A percentile compares a stretch with the other conserved stretches of the same genome.
Evolutionary conservation across 805 yeast genomes (phyloP).

Genomic region (Zygotorulaspora danielsina): DNA sequence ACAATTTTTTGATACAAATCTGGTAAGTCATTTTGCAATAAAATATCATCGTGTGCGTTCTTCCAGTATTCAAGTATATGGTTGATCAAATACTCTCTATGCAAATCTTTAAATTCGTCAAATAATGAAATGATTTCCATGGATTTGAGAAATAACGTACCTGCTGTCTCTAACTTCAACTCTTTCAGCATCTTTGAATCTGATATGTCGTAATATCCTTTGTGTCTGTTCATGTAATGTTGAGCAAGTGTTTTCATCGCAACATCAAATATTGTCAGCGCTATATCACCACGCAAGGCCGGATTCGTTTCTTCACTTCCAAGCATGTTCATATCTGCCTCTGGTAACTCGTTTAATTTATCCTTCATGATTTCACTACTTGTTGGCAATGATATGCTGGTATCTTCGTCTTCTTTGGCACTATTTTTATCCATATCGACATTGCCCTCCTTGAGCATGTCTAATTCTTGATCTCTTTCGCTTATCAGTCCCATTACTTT

Average conservation of each 20-base stretch:
- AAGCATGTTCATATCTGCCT: conserved; percentile 76
- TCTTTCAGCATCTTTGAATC: conserved; percentile 36
- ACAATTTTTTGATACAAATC: conserved; percentile 40
- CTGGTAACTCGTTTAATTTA: conserved; percentile 72
- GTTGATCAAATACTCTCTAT: conserved; percentile 59
- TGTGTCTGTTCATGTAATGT: conserved; percentile 30
- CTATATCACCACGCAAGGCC: conserved; percentile 69
- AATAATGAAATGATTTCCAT: conserved; percentile 52
- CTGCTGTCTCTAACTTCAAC: conserved; percentile 24
- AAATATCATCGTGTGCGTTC: conserved; percentile 37
- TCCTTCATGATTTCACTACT: conserved; percentile 55
- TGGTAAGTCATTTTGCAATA: conserved; percentile 24
- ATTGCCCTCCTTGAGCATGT: conserved; percentile 38
- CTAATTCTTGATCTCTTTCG: conserved; percentile 61
- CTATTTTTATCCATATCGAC: conserved; percentile 24
- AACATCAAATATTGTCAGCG: conserved; percentile 64
- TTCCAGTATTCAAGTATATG: conserved; percentile 59
- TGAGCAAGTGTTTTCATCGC: conserved; percentile 48
- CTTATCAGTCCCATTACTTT: conserved; percentile 73
- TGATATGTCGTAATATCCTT: conserved; percentile 31
- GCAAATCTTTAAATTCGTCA: conserved; percentile 64
- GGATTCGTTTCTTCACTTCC: conserved; percentile 85
- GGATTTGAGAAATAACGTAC: conserved; percentile 40
- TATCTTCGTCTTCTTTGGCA: conserved; percentile 36
- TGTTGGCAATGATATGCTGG: conserved; percentile 46